These are phyloP conservation scores for Podaxis mareebaensis DNA, from an alignment of 768 basidiomycete species.

Conservation along the genomic window DNA sequence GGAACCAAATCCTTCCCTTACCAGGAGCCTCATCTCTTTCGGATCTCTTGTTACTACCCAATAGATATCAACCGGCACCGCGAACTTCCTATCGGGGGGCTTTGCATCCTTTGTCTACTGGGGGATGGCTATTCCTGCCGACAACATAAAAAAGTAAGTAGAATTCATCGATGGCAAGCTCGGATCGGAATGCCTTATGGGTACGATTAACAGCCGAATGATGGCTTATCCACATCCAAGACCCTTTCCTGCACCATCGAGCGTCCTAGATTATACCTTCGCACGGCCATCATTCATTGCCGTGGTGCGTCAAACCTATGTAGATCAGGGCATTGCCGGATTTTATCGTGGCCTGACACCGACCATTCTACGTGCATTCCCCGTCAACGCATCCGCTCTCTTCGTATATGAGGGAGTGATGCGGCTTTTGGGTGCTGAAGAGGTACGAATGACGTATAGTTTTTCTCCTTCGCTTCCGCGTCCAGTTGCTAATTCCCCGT, in stretches of 20 bases:
- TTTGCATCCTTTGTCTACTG: conserved; percentile 64
- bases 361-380: conserved; percentile 71
- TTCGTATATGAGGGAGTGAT: conserved; percentile 81
- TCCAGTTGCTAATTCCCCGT: conserved; percentile 12
- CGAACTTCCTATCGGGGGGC: conserved; percentile 69
- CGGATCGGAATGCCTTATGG: conserved; percentile 9
- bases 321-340: conserved; percentile 51
- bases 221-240: conserved; percentile 56
- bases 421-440: conserved; percentile 63
- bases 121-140: conserved; percentile 70
- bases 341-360: conserved; percentile 71
- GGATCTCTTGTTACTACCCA: not conserved
- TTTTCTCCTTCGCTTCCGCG: conserved; percentile 13
- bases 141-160: conserved; percentile 80
- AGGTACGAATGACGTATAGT: conserved; percentile 40
- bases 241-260: conserved; percentile 37
- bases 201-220: conserved; percentile 50
- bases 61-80: conserved; percentile 59
- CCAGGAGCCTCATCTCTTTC: conserved; percentile 1
- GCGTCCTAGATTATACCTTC: conserved; percentile 22
- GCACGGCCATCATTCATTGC: conserved; percentile 47
- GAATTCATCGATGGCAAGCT: conserved; percentile 3
- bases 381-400: conserved; percentile 75
- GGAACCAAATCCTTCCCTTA: not conserved
- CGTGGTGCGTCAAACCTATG: conserved; percentile 54